A percentile compares a stretch with the other conserved stretches of the same genome.
Conservation (phyloP, 495 filamentous ascomycete species). For the Penicillium paradoxum region DNA sequence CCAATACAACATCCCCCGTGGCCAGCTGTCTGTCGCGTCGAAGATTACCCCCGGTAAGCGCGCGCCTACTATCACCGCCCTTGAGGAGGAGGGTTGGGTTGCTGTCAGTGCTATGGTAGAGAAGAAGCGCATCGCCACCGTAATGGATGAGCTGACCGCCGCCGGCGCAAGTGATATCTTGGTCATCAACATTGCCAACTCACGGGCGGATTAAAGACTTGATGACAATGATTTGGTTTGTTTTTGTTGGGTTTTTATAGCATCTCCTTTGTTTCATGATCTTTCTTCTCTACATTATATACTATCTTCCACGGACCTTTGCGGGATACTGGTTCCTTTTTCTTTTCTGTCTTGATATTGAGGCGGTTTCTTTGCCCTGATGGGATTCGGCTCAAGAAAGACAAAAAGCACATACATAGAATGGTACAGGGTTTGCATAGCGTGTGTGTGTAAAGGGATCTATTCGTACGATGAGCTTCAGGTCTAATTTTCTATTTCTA, state of each 20-base stretch:
- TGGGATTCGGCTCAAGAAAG: background rate
- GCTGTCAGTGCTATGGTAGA: slow-evolving; percentile 92
- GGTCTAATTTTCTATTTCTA: background rate
- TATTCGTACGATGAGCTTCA: background rate
- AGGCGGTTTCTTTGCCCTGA: slow-evolving; percentile 1
- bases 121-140: slow-evolving; percentile 78
- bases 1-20: slow-evolving; percentile 86
- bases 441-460: slow-evolving; percentile 12
- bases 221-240: slow-evolving; percentile 7
- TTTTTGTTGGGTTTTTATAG: slow-evolving; percentile 6
- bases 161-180: slow-evolving; percentile 85
- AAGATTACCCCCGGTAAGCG: slow-evolving; percentile 91
- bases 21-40: slow-evolving; percentile 58
- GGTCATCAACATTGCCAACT: slow-evolving; percentile 83
- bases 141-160: slow-evolving; percentile 82
- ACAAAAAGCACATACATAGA: slow-evolving; percentile 21
- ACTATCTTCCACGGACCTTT: slow-evolving; percentile 5
- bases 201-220: slow-evolving; percentile 49
- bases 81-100: slow-evolving; percentile 90
- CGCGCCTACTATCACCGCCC: slow-evolving; percentile 79
- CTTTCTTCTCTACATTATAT: slow-evolving; percentile 12
- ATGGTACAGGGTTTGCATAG: slow-evolving; percentile 18
- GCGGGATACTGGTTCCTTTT: slow-evolving; percentile 1
- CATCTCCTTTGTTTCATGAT: slow-evolving; percentile 8
- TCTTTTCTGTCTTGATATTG: slow-evolving; percentile 4